Conservation (phyloP, 148 eudicot genomes). For the Rhododendron vialii region DNA sequence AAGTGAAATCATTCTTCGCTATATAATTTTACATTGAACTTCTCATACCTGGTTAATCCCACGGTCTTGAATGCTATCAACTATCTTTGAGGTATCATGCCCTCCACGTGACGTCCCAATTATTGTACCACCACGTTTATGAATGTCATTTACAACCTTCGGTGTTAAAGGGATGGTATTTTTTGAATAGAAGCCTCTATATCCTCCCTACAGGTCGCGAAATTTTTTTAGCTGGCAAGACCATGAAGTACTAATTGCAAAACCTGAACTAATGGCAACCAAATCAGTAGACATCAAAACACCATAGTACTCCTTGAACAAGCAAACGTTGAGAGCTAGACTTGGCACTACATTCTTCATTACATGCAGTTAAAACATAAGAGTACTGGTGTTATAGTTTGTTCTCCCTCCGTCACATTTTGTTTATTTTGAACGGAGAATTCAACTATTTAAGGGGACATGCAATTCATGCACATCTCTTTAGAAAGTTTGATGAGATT, state of each 20-base stretch:
- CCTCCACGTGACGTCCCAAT: constrained; percentile 22
- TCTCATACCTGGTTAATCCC: constrained; percentile 19
- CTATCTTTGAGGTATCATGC: constrained; percentile 13
- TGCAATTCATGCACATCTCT: too few species aligned
- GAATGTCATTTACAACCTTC: constrained; percentile 17
- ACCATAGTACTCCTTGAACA: background rate
- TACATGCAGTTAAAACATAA: background rate
- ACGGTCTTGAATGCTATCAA: constrained; percentile 22
- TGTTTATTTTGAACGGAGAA: background rate
- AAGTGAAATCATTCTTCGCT: background rate
- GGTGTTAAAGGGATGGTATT: constrained; percentile 19
- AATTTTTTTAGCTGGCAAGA: background rate
- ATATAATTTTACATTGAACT: background rate
- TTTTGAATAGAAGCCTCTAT: constrained; percentile 18
- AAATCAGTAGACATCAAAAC: background rate
- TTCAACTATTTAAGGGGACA: background rate
- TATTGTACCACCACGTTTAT: constrained; percentile 23
- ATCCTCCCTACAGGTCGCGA: constrained; percentile 16
- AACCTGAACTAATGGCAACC: background rate
- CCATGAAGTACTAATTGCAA: background rate
- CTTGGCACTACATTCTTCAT: background rate
- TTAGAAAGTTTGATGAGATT: background rate
- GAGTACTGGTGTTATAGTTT: background rate
- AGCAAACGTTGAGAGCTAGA: background rate
- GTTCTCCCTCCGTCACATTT: background rate